Evolutionary conservation across 169 alveolate species (phyloP).

Genomic region (Plasmodium inui): DNA sequence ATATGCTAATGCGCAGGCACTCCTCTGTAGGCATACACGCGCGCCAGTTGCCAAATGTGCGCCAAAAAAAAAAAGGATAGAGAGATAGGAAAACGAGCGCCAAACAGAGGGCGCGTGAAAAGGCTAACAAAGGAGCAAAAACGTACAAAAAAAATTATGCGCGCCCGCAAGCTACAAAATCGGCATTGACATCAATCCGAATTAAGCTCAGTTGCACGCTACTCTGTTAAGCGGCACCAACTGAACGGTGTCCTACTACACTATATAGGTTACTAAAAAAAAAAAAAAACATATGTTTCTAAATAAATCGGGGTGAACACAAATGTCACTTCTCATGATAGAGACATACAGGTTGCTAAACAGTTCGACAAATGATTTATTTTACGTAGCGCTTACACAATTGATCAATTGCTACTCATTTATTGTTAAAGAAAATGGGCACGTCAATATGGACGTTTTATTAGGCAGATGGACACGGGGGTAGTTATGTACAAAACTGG

Average conservation of each 20-base stretch:
- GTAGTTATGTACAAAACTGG: background rate
- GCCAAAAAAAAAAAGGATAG: slow-evolving; percentile 14
- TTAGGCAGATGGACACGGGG: background rate
- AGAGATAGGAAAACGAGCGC: background rate
- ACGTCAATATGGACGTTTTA: background rate
- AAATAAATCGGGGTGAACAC: background rate
- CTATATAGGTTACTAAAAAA: background rate
- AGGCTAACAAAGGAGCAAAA: background rate
- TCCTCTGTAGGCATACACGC: background rate
- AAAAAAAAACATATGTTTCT: background rate
- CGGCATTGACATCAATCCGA: background rate
- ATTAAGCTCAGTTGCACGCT: slow-evolving; percentile 6
- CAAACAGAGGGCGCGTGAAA: background rate
- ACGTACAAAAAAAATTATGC: slow-evolving; percentile 7
- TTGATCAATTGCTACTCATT: background rate
- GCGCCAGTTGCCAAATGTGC: background rate
- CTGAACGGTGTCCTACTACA: background rate
- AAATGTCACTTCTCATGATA: background rate
- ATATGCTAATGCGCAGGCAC: background rate
- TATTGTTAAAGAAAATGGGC: background rate
- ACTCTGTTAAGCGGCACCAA: background rate
- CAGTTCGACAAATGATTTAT: background rate
- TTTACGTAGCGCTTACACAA: background rate
- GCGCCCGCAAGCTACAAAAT: slow-evolving; percentile 5
- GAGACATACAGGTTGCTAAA: background rate